Percentiles rank a stretch among this genome's conserved stretches.
Evolutionary conservation across 1,139 yeast species (phyloP).

Genomic region (Saccharomyces hybrid): DNA sequence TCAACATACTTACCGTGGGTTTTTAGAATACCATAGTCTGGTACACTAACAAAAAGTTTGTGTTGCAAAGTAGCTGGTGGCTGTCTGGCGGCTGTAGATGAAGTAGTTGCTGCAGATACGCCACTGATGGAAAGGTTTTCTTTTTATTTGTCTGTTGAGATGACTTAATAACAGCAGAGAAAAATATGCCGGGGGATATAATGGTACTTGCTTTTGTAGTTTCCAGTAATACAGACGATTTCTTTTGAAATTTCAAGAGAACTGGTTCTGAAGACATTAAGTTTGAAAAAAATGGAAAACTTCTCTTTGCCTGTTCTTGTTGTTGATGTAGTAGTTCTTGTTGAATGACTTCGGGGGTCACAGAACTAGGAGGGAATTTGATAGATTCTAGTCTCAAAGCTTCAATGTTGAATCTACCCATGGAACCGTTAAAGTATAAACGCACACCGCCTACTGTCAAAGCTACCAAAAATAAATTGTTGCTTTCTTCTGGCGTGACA

Average conservation of each 20-base stretch:
- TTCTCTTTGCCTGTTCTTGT: slow-evolving; percentile 36
- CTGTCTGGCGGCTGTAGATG: slow-evolving; percentile 1
- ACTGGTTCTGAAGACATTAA: slow-evolving; percentile 29
- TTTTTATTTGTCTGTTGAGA: slow-evolving; percentile 6
- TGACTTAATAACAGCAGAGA: slow-evolving; percentile 41
- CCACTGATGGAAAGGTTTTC: not conserved
- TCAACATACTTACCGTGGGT: slow-evolving; percentile 66
- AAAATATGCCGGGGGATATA: slow-evolving; percentile 76
- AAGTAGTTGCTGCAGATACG: not conserved
- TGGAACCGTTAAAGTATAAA: slow-evolving; percentile 53
- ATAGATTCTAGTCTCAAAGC: slow-evolving; percentile 46
- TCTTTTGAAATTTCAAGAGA: slow-evolving; percentile 35
- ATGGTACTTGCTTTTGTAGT: slow-evolving; percentile 43
- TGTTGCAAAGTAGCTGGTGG: slow-evolving; percentile 19
- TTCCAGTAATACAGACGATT: slow-evolving; percentile 37
- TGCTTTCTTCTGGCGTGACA: slow-evolving; percentile 57
- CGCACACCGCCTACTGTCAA: slow-evolving; percentile 83
- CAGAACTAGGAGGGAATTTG: slow-evolving; percentile 70
- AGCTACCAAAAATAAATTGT: slow-evolving; percentile 69
- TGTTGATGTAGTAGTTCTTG: slow-evolving; percentile 37
- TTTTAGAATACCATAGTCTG: slow-evolving; percentile 77
- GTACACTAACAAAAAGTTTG: slow-evolving; percentile 64
- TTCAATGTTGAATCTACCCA: slow-evolving; percentile 34
- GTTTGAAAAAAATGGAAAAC: slow-evolving; percentile 26
- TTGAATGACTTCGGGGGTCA: slow-evolving; percentile 47